Conservation (phyloP, 2,329 filamentous ascomycete genomes). For the Verticillium isaacii region DNA sequence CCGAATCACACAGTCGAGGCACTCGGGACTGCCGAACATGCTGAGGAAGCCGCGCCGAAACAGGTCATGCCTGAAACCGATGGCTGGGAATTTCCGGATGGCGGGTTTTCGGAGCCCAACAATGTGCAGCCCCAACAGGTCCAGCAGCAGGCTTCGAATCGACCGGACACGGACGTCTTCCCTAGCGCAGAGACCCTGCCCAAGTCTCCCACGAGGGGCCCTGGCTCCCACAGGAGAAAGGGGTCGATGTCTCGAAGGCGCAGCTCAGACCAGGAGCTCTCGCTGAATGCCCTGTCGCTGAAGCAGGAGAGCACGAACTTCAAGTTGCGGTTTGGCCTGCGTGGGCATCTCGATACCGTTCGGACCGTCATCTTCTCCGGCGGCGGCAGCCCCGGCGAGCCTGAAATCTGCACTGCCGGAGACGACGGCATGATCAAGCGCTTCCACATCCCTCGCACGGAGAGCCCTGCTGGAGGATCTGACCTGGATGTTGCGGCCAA, state of each 20-base stretch:
- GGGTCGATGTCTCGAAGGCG: slow-evolving; percentile 71
- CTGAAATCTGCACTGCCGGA: slow-evolving; percentile 92
- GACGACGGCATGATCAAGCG: slow-evolving; percentile 96
- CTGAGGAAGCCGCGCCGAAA: slow-evolving; percentile 33
- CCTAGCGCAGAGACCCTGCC: slow-evolving; percentile 74
- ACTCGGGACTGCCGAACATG: slow-evolving; percentile 30
- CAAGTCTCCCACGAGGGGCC: slow-evolving; percentile 71
- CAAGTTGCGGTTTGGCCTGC: slow-evolving; percentile 86
- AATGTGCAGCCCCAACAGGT: slow-evolving; percentile 28
- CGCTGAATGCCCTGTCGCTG: slow-evolving; percentile 41
- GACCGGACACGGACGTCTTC: slow-evolving; percentile 85
- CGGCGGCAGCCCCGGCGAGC: slow-evolving; percentile 89
- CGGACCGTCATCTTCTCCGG: slow-evolving; percentile 95
- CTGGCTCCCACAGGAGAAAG: slow-evolving; percentile 71
- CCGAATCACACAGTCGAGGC: slow-evolving; percentile 35
- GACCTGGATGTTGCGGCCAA: slow-evolving; percentile 90
- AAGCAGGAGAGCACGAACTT: slow-evolving; percentile 73
- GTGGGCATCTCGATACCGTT: slow-evolving; percentile 90
- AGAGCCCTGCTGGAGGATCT: slow-evolving; percentile 41
- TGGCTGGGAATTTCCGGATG: slow-evolving; percentile 91
- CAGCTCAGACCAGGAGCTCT: slow-evolving; percentile 62
- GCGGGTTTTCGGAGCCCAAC: slow-evolving; percentile 54
- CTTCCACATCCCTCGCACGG: slow-evolving; percentile 81
- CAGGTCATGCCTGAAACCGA: slow-evolving; percentile 53
- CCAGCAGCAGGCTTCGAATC: slow-evolving; percentile 44